phyloP scores from a whole-genome alignment of 2,329 filamentous ascomycete species.

The Colletotrichum tropicale region DNA sequence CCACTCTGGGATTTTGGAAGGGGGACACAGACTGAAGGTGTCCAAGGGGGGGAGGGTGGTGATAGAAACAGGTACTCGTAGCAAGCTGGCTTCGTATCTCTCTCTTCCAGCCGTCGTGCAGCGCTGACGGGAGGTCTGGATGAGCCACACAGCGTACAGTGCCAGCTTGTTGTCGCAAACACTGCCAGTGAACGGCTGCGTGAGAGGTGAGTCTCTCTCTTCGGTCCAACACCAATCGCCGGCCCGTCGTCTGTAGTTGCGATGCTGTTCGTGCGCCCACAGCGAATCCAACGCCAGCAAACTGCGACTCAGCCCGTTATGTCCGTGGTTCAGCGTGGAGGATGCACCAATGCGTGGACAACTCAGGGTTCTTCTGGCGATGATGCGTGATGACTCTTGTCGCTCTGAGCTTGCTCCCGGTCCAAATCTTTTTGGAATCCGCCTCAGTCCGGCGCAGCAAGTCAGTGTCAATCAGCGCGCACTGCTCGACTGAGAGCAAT shows the following conservation, averaged over 20 bases:
- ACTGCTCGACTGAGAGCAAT: background rate
- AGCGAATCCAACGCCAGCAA: background rate
- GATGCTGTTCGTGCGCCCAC: constrained; percentile 1
- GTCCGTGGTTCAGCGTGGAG: constrained; percentile 2
- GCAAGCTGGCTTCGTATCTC: background rate
- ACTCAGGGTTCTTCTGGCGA: background rate
- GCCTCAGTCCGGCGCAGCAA: background rate
- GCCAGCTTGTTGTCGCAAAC: background rate
- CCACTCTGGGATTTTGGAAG: background rate
- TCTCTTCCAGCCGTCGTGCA: background rate
- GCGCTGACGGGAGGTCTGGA: background rate
- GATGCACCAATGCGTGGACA: background rate
- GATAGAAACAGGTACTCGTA: background rate
- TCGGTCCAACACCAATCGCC: background rate
- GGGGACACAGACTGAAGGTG: background rate
- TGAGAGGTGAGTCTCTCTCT: background rate
- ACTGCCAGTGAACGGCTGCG: background rate
- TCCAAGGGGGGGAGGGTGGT: background rate
- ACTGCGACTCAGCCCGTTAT: background rate
- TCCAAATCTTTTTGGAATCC: background rate
- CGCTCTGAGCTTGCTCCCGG: background rate
- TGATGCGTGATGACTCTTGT: background rate
- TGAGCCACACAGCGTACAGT: background rate
- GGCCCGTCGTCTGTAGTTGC: background rate
- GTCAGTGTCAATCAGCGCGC: background rate